These are phyloP conservation scores for Trichoderma koningiopsis DNA, from an alignment of 2,329 filamentous ascomycete species.

Conservation along the genomic window DNA sequence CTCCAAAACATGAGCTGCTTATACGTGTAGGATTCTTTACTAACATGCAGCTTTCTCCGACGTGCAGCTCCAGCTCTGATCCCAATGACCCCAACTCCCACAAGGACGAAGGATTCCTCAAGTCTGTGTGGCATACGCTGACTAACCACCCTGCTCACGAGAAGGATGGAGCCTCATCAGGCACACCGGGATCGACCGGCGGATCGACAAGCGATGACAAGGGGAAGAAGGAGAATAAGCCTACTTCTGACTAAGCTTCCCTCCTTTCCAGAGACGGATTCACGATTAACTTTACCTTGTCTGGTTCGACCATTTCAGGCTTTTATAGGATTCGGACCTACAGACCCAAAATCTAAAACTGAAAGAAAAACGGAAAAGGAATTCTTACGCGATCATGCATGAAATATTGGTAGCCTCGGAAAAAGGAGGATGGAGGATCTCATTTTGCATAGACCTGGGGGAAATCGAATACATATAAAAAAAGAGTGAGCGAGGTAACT, in stretches of 20 bases:
- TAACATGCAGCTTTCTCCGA: neutral
- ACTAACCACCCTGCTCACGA: slow-evolving; percentile 71
- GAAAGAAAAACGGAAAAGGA: neutral
- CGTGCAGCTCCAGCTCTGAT: slow-evolving; percentile 22
- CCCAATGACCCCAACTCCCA: slow-evolving; percentile 52
- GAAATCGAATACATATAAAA: neutral
- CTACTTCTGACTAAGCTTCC: slow-evolving; percentile 35
- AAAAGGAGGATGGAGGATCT: slow-evolving; percentile 2
- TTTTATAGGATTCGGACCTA: neutral
- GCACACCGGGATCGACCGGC: slow-evolving; percentile 30
- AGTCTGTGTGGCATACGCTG: slow-evolving; percentile 88
- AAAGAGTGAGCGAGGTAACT: neutral
- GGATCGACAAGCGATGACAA: slow-evolving; percentile 29
- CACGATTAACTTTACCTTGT: neutral
- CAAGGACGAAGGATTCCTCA: slow-evolving; percentile 86
- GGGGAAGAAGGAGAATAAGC: slow-evolving; percentile 39
- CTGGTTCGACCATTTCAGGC: neutral
- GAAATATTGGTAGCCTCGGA: slow-evolving; percentile 1
- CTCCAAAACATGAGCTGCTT: slow-evolving; percentile 15
- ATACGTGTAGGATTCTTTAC: neutral
- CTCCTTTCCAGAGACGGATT: slow-evolving; percentile 28
- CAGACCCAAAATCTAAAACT: neutral
- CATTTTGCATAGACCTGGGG: slow-evolving; percentile 29
- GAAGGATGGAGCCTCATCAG: slow-evolving; percentile 38
- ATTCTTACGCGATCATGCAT: slow-evolving; percentile 30